Evolutionary conservation across 129 eudicot species (phyloP).

Genomic region (Flaveria brownii): DNA sequence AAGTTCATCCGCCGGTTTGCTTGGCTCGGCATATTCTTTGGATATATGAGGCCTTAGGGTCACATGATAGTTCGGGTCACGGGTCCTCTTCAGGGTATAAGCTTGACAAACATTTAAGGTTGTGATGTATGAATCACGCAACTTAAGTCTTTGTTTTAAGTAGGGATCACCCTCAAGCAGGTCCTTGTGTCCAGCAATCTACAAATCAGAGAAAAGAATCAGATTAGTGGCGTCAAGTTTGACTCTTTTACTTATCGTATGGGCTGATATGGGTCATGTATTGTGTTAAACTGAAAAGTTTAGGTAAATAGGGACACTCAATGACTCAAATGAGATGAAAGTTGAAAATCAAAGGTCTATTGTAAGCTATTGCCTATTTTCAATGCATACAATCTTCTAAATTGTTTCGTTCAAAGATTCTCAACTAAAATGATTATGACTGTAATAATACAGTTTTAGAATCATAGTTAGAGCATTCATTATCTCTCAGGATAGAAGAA

Average conservation of each 20-base stretch:
- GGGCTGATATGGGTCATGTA: neutral
- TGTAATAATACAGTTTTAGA: neutral
- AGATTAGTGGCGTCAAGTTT: neutral
- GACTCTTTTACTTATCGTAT: neutral
- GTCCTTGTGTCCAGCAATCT: conserved; percentile 97
- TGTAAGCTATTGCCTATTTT: too few species aligned
- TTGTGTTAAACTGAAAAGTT: too few species aligned
- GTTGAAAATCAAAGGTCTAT: neutral
- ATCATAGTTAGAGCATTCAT: neutral
- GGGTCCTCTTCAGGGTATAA: conserved; percentile 78
- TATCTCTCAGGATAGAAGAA: too few species aligned
- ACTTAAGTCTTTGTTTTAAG: conserved; percentile 78
- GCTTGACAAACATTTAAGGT: conserved; percentile 85
- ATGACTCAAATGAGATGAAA: neutral
- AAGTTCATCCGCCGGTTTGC: conserved; percentile 74
- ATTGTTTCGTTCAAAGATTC: too few species aligned
- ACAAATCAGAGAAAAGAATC: neutral
- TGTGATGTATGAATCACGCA: conserved; percentile 91
- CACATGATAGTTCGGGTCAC: conserved; percentile 80
- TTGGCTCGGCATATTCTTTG: conserved; percentile 72
- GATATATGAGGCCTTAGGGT: conserved; percentile 79
- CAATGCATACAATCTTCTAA: too few species aligned
- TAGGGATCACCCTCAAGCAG: conserved; percentile 90
- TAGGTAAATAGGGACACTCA: neutral
- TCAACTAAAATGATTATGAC: too few species aligned